Evolutionary conservation across 768 basidiomycete species (phyloP).

Genomic region (Serpula lacrymans): DNA sequence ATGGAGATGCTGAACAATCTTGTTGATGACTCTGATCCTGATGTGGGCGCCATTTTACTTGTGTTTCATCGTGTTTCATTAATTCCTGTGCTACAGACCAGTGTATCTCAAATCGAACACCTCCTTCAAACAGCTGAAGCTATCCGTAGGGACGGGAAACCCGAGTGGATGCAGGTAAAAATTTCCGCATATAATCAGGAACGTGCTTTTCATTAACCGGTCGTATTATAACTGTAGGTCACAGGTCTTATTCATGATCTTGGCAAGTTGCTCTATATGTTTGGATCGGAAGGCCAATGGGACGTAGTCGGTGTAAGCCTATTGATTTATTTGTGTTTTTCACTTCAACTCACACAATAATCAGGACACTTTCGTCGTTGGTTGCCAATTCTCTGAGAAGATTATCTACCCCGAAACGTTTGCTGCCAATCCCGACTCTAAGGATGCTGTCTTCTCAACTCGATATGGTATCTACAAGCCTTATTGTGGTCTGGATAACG

Average conservation of each 20-base stretch:
- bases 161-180: constrained; percentile 83
- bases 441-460: constrained; percentile 65
- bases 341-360: constrained; percentile 2
- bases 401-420: constrained; percentile 82
- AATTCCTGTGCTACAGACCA: constrained; percentile 43
- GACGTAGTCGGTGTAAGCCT: constrained; percentile 81
- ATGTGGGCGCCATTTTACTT: constrained; percentile 38
- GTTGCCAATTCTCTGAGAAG: constrained; percentile 82
- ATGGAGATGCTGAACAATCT: constrained; percentile 86
- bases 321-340: not conserved
- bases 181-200: constrained; percentile 4
- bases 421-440: constrained; percentile 63
- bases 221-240: constrained; percentile 37
- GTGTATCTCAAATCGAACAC: constrained; percentile 84
- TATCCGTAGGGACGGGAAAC: constrained; percentile 80
- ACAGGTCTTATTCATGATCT: constrained; percentile 86
- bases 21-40: constrained; percentile 89
- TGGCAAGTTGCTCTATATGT: constrained; percentile 82
- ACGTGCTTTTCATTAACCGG: not conserved
- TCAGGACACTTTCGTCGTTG: constrained; percentile 76
- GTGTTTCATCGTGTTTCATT: constrained; percentile 8
- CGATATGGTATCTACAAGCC: constrained; percentile 74
- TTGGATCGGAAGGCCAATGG: constrained; percentile 89
- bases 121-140: constrained; percentile 91
- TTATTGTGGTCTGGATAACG: constrained; percentile 79